Evolutionary conservation across 1,139 yeast genomes (phyloP).

Genomic region (Debaryomyces nepalensis): DNA sequence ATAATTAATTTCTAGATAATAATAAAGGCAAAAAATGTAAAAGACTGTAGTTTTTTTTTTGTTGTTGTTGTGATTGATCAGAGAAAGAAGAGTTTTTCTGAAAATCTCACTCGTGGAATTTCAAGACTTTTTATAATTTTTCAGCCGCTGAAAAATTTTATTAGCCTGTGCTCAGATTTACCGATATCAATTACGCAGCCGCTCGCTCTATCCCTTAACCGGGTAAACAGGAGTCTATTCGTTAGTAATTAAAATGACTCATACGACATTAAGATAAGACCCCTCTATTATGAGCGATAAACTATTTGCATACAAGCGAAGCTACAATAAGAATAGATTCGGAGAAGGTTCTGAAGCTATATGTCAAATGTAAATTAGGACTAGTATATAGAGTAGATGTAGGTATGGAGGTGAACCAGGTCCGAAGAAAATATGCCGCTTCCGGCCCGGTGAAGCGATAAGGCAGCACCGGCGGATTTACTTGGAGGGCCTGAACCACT

Average conservation of each 20-base stretch:
- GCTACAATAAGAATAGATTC: too few relatives aligned
- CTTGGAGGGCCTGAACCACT: slow-evolving; percentile 23
- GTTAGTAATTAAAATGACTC: slow-evolving; percentile 9
- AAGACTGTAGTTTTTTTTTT: slow-evolving; percentile 19
- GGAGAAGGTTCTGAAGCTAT: too few relatives aligned
- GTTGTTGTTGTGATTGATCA: slow-evolving; percentile 19
- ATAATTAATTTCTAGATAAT: slow-evolving; percentile 14
- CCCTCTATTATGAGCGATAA: background rate
- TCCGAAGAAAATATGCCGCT: background rate
- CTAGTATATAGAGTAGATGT: slow-evolving; percentile 4
- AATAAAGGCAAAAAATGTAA: slow-evolving; percentile 21
- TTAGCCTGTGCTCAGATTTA: slow-evolving; percentile 4
- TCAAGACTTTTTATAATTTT: slow-evolving; percentile 10
- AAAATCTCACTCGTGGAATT: background rate
- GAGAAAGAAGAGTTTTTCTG: slow-evolving; percentile 16
- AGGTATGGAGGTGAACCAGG: background rate
- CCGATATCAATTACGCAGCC: background rate
- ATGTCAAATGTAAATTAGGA: slow-evolving; percentile 3
- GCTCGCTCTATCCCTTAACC: background rate
- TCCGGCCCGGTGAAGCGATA: slow-evolving; percentile 2
- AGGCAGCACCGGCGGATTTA: slow-evolving; percentile 1
- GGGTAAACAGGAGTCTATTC: slow-evolving; percentile 5
- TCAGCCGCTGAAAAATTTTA: slow-evolving; percentile 6
- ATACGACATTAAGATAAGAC: background rate
- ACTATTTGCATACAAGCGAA: too few relatives aligned